Evolutionary conservation across 345 rosid genomes (phyloP).

Genomic region (Dipteronia sinensis): DNA sequence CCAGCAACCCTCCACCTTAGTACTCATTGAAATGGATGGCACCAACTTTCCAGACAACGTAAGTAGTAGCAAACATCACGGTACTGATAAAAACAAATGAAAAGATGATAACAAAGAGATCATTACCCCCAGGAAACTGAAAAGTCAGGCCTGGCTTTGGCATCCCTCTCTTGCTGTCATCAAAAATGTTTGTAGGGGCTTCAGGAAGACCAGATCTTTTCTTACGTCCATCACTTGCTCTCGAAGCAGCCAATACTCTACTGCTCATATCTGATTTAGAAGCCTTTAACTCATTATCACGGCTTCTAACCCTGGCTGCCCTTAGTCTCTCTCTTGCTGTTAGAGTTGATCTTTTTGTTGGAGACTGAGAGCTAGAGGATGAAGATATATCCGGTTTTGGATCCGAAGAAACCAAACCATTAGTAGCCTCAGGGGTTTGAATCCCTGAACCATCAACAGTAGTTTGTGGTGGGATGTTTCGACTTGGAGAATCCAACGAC

Average conservation of each 20-base stretch:
- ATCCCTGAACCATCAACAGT: slow-evolving; percentile 18
- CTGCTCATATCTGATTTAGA: slow-evolving; percentile 69
- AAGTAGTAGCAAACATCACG: slow-evolving; percentile 88
- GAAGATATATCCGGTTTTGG: slow-evolving; percentile 16
- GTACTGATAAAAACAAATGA: slow-evolving; percentile 86
- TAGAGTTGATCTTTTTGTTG: slow-evolving; percentile 51
- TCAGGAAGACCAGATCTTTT: slow-evolving; percentile 76
- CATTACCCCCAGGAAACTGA: slow-evolving; percentile 71
- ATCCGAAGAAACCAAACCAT: slow-evolving; percentile 41
- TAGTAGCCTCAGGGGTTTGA: slow-evolving; percentile 33
- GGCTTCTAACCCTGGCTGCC: slow-evolving; percentile 82
- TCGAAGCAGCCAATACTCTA: slow-evolving; percentile 70
- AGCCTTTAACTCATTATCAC: slow-evolving; percentile 56
- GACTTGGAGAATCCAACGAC: slow-evolving; percentile 21
- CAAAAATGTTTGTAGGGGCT: slow-evolving; percentile 85
- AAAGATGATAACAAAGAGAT: slow-evolving; percentile 63
- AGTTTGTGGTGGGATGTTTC: slow-evolving; percentile 19
- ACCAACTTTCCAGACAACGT: slow-evolving; percentile 84
- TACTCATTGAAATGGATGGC: slow-evolving; percentile 88
- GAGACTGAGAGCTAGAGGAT: slow-evolving; percentile 12
- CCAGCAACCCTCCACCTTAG: slow-evolving; percentile 26
- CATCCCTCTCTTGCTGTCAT: slow-evolving; percentile 86
- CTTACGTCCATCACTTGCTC: slow-evolving; percentile 73
- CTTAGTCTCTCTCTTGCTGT: slow-evolving; percentile 84
- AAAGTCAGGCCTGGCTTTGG: slow-evolving; percentile 78